These are phyloP conservation scores for Mallotus nudiflorus DNA, from an alignment of 345 rosid species.

Conservation along the genomic window DNA sequence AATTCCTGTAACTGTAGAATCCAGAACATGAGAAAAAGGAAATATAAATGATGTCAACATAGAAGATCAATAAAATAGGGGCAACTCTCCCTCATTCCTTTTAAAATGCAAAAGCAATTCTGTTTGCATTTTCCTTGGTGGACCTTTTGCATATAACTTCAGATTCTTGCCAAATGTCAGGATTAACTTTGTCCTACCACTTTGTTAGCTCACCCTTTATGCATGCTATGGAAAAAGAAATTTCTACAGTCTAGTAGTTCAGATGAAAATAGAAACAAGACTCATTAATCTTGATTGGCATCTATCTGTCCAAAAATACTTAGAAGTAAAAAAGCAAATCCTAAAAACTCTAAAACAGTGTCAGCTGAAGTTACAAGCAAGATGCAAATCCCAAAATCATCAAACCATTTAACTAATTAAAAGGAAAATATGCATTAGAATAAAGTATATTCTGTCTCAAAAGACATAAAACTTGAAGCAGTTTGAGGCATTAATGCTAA, in stretches of 20 bases:
- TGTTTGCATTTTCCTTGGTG: background rate
- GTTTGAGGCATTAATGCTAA: background rate
- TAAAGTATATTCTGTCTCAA: background rate
- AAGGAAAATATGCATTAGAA: background rate
- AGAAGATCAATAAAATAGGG: no score
- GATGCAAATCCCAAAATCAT: background rate
- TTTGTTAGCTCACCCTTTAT: background rate
- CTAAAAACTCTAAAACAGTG: background rate
- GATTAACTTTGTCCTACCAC: background rate
- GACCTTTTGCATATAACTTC: background rate
- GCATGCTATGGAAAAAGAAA: background rate
- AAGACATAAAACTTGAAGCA: background rate
- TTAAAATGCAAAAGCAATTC: background rate
- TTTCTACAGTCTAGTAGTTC: background rate
- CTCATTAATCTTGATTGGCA: background rate
- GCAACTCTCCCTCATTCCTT: no score
- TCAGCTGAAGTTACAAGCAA: no score
- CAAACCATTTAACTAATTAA: background rate
- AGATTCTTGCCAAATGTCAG: background rate
- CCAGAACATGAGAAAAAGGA: no score
- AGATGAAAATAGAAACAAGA: background rate
- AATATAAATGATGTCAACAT: no score
- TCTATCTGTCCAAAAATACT: background rate
- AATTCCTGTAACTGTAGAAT: no score
- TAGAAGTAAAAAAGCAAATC: background rate